Evolutionary conservation across 1,284 basidiomycete genomes (phyloP), one percentile per base, ranked within the genome.

Genomic region (Meira nashicola): DNA sequence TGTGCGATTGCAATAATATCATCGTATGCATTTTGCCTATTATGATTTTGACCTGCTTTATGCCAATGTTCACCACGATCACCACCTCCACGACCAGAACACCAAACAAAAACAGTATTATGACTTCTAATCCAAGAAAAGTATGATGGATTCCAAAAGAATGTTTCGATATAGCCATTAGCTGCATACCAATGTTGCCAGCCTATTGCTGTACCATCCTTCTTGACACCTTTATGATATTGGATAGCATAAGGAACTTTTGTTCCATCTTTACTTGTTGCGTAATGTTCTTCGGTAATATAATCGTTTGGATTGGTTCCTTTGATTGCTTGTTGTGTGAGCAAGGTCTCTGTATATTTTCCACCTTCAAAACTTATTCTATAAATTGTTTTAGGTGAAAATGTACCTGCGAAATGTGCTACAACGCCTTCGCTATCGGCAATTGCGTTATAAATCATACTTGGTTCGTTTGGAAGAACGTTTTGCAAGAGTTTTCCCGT

Each of bases 231-330:
- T 74, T 88, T 88, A 72, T 87, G 87, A 52, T 86, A 83, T 33
- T 90, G 88, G 59, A 92, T 83, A 73, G 91, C 92, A 89, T 92
- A 90, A 2, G 90, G 89, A 4, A 33, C 28, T 33, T 33, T 33
- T 33, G 28, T 33, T 3, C 28, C 28, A 8, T 33, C 28, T 8
- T 33, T 33, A 8, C 28, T 33, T 3, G 28, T 33, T 33, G 28
- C 28, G 8, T 4, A 33, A 8, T 4, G 28, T 4, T 33, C 4
- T 65, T 84, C 83, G 28, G 85, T 83, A 10, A 85, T 81, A 73
- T 90, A 92, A 57, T 92, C 88, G 5, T 86, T 83, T 33, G 28
- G 28, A 33, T 33, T 33, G 28, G 28, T 33, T 12, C 17, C 21
- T 21, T 48, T 48, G 46, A 25, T 23, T 21, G 46, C 25, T 25